Base-by-base conservation (phyloP, 768 basidiomycete genomes). In the Saitozyma sp. region DNA sequence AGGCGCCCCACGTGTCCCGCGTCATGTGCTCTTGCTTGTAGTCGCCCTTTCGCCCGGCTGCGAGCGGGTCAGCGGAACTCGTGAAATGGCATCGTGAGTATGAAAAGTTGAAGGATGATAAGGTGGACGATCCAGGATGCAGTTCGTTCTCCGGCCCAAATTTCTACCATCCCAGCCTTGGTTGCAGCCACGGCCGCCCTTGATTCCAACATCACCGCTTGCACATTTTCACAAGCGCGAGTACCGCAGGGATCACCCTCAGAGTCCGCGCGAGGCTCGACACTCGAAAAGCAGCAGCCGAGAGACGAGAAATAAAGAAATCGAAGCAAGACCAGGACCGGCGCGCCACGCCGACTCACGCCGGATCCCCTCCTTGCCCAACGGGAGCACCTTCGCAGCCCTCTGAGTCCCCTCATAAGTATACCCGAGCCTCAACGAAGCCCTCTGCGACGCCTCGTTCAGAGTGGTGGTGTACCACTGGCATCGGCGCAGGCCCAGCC, bases 401-500 rank as follows among this genome's bases (percentile, higher is more conserved):
- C 73, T 49, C 13, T 68, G 42, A 1, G 65, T 43, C 0, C 72
- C 74, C 49, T 76, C 74, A 29, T 50, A 55, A n/a, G 48, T 65
- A 65, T 63, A 73, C 7, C 74, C 74, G 48, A 76, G 60, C 16
- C 74, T 38, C 41, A 61, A 17, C 16, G 69, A 65, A 1, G 69
- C 68, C 2, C 60, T 60, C 52, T 68, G 64, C 1, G 67, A 69
- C 6, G 62, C 54, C 16, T 49, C 9, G 48, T 76, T 72, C 9
- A 66, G 53, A 6, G 66, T 56, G 6, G 63, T 71, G 9, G 72
- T 67, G 53, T 61, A 54, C 74, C 74, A 76, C 55, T 76, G 74
- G 46, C 64, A 63, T 14, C 74, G 48, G 11, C 72, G 50, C 16
- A 71, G 49, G 0, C 71, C 72, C 7, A 68, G 54, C 2, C 70